Conservation (phyloP, 305 asterid species). For the Solanum hybrid region DNA sequence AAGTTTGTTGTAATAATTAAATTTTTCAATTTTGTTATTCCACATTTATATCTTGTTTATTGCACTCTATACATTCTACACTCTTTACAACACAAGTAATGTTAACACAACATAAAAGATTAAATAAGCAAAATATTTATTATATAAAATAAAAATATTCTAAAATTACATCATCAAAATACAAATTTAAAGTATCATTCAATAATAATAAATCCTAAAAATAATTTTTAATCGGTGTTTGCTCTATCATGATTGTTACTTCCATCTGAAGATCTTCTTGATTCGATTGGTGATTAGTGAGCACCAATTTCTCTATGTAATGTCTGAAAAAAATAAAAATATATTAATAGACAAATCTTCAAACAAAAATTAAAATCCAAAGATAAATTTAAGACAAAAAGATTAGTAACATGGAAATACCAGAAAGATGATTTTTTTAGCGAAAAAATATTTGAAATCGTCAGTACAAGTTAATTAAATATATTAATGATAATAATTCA, state of each 20-base stretch:
- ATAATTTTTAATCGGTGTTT: background rate
- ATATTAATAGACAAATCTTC: background rate
- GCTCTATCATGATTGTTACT: background rate
- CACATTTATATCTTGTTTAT: background rate
- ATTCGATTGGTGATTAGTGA: background rate
- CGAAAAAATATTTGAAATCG: background rate
- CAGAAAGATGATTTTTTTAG: background rate
- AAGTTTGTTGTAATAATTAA: background rate
- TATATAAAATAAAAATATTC: background rate
- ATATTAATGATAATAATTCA: too few relatives aligned
- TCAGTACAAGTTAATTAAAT: background rate
- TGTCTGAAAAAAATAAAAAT: background rate
- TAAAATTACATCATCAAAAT: background rate
- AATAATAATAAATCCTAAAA: background rate
- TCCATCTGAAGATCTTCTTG: background rate
- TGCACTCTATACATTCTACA: background rate
- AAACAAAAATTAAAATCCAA: background rate
- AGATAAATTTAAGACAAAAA: background rate
- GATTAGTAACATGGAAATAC: background rate
- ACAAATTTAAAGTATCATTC: background rate
- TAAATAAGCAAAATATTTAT: rapidly evolving
- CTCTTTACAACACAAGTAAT: background rate
- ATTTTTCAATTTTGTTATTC: background rate
- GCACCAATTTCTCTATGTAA: background rate
- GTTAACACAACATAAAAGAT: background rate